phyloP scores from a whole-genome alignment of 306 rosid species.

The Pterocarpus santalinus region DNA sequence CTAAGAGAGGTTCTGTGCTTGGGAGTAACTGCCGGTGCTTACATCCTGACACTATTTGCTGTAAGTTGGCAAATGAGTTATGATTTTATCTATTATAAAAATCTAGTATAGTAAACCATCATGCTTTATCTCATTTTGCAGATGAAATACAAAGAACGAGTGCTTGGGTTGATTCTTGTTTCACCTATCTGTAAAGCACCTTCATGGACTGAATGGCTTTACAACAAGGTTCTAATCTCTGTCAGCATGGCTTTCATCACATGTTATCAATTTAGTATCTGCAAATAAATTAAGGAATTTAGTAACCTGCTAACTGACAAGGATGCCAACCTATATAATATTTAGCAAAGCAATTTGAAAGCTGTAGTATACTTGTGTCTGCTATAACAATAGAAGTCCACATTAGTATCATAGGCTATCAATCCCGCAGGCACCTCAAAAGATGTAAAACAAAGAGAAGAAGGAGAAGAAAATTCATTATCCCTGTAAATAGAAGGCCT shows the following conservation, averaged over 20 bases:
- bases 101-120: conserved; percentile 34
- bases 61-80: conserved; percentile 60
- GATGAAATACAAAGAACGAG: conserved; percentile 81
- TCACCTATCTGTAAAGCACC: conserved; percentile 84
- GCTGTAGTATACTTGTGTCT: not conserved
- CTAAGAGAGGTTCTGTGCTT: conserved; percentile 81
- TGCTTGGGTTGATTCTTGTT: conserved; percentile 86
- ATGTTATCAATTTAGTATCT: conserved; percentile 33
- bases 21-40: conserved; percentile 93
- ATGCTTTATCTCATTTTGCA: conserved; percentile 49
- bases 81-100: conserved; percentile 9
- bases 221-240: conserved; percentile 71
- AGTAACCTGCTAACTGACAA: not conserved
- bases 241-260: conserved; percentile 24
- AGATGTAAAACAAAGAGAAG: not conserved
- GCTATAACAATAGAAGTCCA: not conserved
- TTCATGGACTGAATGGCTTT: conserved; percentile 93
- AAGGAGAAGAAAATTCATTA: not conserved
- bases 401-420: not conserved
- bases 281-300: conserved; percentile 22
- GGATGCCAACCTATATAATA: conserved; percentile 8
- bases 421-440: not conserved
- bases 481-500: not conserved
- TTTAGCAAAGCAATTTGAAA: not conserved
- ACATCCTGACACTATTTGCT: conserved; percentile 80